These are phyloP conservation scores for Saturnispora quitensis DNA, from an alignment of 805 yeast species.

Conservation along the genomic window DNA sequence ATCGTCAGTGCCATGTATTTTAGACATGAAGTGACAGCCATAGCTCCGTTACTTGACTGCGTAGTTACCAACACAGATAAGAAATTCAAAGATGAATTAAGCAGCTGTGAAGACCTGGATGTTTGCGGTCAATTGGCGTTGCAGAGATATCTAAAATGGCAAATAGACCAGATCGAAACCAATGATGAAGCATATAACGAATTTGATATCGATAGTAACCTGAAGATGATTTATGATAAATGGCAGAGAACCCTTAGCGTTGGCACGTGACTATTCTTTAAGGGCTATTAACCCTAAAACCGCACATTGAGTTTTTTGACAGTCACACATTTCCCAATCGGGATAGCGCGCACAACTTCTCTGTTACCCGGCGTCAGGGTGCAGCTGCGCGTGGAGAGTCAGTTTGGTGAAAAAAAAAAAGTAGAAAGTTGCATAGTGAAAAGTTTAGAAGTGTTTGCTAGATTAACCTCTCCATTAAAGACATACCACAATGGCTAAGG, in stretches of 20 bases:
- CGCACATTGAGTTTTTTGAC: not conserved
- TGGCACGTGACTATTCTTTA: not conserved
- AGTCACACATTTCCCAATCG: not conserved
- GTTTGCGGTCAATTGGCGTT: not conserved
- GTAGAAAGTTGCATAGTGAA: not conserved
- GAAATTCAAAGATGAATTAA: not conserved
- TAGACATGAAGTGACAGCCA: not conserved
- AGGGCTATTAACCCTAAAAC: not conserved
- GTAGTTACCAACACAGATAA: not conserved
- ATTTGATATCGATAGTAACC: not conserved
- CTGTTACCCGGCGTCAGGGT: conserved; percentile 3
- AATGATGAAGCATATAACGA: not conserved
- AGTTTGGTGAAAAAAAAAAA: not conserved
- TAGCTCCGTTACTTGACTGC: not conserved
- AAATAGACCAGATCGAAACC: not conserved
- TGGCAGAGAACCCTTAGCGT: not conserved
- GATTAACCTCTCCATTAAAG: not conserved
- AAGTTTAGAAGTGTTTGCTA: not conserved
- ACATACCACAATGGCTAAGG: conserved; percentile 32
- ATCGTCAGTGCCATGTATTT: not conserved
- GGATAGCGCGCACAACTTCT: not conserved
- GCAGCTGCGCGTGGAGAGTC: not conserved
- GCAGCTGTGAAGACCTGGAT: not conserved
- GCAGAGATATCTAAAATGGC: not conserved
- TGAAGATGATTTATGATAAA: not conserved